Evolutionary conservation across 1,139 yeast species (phyloP).

Genomic region (Candida glucosophila): DNA sequence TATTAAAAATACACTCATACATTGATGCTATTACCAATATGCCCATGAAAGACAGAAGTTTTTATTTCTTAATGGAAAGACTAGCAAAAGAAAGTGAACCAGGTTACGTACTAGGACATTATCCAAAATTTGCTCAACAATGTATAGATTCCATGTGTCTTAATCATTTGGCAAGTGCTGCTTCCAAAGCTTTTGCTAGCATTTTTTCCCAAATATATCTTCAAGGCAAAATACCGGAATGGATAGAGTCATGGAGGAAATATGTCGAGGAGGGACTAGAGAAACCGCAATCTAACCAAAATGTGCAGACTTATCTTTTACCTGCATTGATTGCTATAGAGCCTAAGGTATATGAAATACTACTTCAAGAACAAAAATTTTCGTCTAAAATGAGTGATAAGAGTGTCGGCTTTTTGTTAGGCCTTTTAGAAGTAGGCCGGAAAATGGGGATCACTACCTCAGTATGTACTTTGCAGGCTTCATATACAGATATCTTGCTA

Average conservation of each 20-base stretch:
- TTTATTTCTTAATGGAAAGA: slow-evolving; percentile 51
- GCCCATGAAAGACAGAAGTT: slow-evolving; percentile 46
- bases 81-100: slow-evolving; percentile 39
- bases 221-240: slow-evolving; percentile 17
- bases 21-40: slow-evolving; percentile 28
- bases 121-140: slow-evolving; percentile 35
- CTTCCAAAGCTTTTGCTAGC: slow-evolving; percentile 52
- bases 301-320: slow-evolving; percentile 51
- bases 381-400: slow-evolving; percentile 4
- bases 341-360: slow-evolving; percentile 18
- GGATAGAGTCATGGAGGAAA: slow-evolving; percentile 49
- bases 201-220: slow-evolving; percentile 23
- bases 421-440: slow-evolving; percentile 58
- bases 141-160: slow-evolving; percentile 45
- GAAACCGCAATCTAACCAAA: slow-evolving; percentile 25
- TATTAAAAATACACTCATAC: slow-evolving; percentile 30
- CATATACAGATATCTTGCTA: slow-evolving; percentile 7
- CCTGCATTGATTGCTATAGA: slow-evolving; percentile 53
- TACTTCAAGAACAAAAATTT: slow-evolving; percentile 13
- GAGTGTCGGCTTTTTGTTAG: slow-evolving; percentile 37
- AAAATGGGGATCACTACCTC: slow-evolving; percentile 28
- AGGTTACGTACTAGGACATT: slow-evolving; percentile 26
- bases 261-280: slow-evolving; percentile 27
- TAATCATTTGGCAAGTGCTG: slow-evolving; percentile 57
- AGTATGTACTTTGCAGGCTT: slow-evolving; percentile 17